These are phyloP conservation scores for Mortierella antarctica DNA, from an alignment of 192 early-diverging fungal genomes.

Conservation along the genomic window DNA sequence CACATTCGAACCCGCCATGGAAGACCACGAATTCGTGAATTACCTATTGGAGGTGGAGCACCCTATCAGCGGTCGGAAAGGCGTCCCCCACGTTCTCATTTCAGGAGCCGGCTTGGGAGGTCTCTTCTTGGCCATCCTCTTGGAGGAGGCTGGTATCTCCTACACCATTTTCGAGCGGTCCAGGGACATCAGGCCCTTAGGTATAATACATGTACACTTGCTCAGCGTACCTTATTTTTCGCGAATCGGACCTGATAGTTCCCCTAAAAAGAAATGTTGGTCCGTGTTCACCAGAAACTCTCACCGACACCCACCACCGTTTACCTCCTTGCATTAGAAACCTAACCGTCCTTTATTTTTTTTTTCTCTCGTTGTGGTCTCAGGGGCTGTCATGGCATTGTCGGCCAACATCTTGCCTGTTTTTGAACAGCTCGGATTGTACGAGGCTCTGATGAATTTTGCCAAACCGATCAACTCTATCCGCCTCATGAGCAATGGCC, in stretches of 20 bases:
- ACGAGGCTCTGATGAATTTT: not conserved
- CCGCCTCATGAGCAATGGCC: not conserved
- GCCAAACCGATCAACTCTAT: conserved; percentile 8
- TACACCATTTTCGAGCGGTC: conserved; percentile 12
- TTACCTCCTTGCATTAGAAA: not conserved
- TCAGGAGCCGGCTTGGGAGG: conserved; percentile 12
- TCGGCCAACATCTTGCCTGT: not conserved
- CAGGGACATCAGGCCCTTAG: conserved; percentile 6
- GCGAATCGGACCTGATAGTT: not conserved
- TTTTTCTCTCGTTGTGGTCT: not conserved
- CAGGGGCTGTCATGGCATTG: conserved; percentile 1
- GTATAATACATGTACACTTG: not conserved
- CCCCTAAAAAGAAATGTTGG: not conserved
- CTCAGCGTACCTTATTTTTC: not conserved
- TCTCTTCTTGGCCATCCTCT: not conserved
- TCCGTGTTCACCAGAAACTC: not conserved
- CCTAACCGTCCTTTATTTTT: not conserved
- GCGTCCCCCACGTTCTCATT: conserved; percentile 8
- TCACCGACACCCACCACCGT: not conserved
- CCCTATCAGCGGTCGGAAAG: conserved; percentile 2
- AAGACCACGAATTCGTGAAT: not conserved
- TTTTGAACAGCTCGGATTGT: not conserved
- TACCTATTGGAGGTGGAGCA: conserved; percentile 2
- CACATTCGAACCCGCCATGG: not conserved
- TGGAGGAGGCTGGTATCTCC: conserved; percentile 13